Base-by-base conservation (phyloP, 2,329 filamentous ascomycete genomes). In the Amauroascus verrucosus region DNA sequence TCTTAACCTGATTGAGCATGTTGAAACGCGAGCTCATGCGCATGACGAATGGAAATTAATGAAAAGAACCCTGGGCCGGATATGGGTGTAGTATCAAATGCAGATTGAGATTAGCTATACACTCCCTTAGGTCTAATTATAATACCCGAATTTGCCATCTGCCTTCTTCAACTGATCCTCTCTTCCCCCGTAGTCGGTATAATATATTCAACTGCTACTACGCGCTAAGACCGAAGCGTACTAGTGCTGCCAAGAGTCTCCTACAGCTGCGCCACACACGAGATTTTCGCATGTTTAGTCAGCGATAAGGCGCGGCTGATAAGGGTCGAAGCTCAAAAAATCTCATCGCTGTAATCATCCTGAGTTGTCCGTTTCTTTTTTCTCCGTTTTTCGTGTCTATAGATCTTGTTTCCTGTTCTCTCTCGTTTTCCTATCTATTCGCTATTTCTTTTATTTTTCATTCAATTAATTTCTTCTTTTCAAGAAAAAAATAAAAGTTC, bases 291-390 rank as follows among this genome's bases (percentile, higher is more conserved):
- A 8, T 24, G 40, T 38, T 43, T n/a, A 41, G 30, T 51, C 48
- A 51, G 37, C 48, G 48, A 51, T 51, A 51, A 51, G 48, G 24
- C 14, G 48, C 13, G 13, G 48, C 1, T 20, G 48, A 51, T 51
- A 51, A 51, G 41, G 46, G n/a, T 24, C 16, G 35, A 50, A 9
- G 16, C 11, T 43, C 48, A 41, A 51, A 51, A 51, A 51, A 44
- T 51, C 38, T 44, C 38, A 13, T 11, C 14, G 11, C 16, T 28
- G 24, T 41, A 2, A 18, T 44, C 35, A 16, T 13, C 6, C 37
- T n/a, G n/a, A n/a, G 26, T 16, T 13, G 14, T 20, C 2, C 37
- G 37, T 26, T n/a, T 30, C 18, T 20, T 20, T 43, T 28, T 28
- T 8, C 28, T 26, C 8, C 9, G 6, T 45, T 43, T 37, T 18